Percentiles rank a stretch among this genome's conserved stretches.
Evolutionary conservation across 2,329 filamentous ascomycete species (phyloP).

Genomic region (Botrytis cinerea): DNA sequence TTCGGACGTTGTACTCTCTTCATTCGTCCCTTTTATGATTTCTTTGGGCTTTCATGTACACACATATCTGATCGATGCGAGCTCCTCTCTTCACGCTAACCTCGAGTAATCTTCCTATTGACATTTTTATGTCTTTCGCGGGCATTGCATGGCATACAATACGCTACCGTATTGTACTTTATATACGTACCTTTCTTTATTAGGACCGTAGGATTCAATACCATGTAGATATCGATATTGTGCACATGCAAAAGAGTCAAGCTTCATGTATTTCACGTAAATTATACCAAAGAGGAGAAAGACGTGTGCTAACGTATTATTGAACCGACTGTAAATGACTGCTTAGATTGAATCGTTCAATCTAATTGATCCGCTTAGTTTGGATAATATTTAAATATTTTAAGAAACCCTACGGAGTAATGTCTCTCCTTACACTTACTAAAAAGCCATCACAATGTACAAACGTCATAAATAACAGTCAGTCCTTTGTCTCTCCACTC

Average conservation of each 20-base stretch:
- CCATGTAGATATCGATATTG: neutral
- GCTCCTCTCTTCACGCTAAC: neutral
- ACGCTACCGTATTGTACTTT: neutral
- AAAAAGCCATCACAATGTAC: neutral
- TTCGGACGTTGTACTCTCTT: neutral
- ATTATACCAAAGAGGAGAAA: neutral
- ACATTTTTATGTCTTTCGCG: neutral
- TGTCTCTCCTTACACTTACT: neutral
- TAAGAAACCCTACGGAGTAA: neutral
- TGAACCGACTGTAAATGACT: neutral
- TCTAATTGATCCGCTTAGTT: neutral
- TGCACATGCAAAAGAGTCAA: neutral
- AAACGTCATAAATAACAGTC: neutral
- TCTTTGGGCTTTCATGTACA: neutral
- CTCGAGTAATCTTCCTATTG: neutral
- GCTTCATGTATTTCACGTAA: neutral
- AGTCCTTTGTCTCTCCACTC: neutral
- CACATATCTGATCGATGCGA: conserved; percentile 4
- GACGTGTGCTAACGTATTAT: neutral
- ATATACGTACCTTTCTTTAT: neutral
- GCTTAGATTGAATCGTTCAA: neutral
- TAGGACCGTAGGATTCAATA: neutral
- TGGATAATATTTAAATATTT: neutral
- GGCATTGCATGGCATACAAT: neutral
- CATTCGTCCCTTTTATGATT: neutral